Percentiles rank a stretch among this genome's conserved stretches.
Evolutionary conservation across 208 protist genomes (phyloP).

Genomic region (Trypanosoma melophagium): DNA sequence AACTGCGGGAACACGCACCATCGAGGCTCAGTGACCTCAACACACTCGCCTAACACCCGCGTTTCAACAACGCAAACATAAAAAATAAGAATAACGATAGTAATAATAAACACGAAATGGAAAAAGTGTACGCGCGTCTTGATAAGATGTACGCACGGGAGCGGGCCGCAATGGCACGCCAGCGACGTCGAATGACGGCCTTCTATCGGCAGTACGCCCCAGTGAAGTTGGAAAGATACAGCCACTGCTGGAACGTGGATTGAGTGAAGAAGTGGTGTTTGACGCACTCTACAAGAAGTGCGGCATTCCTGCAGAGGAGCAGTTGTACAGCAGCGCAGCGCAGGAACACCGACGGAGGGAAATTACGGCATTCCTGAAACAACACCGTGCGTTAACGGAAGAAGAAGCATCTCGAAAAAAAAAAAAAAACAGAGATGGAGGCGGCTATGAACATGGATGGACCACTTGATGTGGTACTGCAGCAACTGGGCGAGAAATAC

Average conservation of each 20-base stretch:
- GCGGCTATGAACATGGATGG: constrained; percentile 7
- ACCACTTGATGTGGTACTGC: constrained; percentile 1
- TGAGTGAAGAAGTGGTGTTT: constrained; percentile 7
- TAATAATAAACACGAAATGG: too few species aligned
- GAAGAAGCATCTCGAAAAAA: background rate
- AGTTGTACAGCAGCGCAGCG: background rate
- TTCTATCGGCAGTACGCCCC: constrained; percentile 16
- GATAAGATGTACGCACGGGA: constrained; percentile 1
- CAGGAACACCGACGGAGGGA: background rate
- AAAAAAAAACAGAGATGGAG: constrained; percentile 2
- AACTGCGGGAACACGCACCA: constrained; percentile 6
- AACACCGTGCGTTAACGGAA: background rate
- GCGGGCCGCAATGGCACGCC: background rate
- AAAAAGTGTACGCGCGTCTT: background rate
- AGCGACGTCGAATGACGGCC: constrained; percentile 14
- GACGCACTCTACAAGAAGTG: constrained; percentile 23
- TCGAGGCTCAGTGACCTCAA: background rate
- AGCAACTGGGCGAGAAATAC: constrained; percentile 2
- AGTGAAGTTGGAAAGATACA: constrained; percentile 10
- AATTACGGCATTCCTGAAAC: background rate
- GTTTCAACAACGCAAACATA: too few species aligned
- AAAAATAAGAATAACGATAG: too few species aligned
- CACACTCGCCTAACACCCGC: too few species aligned
- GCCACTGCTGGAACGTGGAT: background rate
- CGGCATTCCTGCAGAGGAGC: constrained; percentile 10